Conservation (phyloP, 2,329 filamentous ascomycete species). For the Colletotrichum gloeosporioides region DNA sequence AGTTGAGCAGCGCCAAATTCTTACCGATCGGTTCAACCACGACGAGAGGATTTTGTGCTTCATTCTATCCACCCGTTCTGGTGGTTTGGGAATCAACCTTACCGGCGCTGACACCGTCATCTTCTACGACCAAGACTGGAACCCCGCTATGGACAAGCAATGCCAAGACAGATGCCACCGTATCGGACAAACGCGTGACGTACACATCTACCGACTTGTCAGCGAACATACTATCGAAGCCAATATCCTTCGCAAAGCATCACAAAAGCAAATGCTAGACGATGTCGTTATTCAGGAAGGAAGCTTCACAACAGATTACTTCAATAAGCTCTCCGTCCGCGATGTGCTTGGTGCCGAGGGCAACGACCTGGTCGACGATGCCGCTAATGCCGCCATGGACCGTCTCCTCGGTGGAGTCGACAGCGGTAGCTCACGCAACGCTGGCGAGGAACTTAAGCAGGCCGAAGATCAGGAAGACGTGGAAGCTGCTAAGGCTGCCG, state of each 20-base stretch:
- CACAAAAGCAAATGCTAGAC: constrained; percentile 96
- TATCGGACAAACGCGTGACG: constrained; percentile 95
- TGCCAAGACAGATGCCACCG: constrained; percentile 97
- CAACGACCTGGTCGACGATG: constrained; percentile 64
- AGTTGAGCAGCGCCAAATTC: constrained; percentile 91
- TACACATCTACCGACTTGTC: constrained; percentile 95
- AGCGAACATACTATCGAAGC: constrained; percentile 96
- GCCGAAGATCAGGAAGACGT: constrained; percentile 95
- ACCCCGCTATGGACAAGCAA: constrained; percentile 99
- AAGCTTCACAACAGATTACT: constrained; percentile 96
- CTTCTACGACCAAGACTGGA: constrained; percentile 99
- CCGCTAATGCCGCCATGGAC: constrained; percentile 84
- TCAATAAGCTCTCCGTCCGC: constrained; percentile 78
- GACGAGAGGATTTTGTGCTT: constrained; percentile 92
- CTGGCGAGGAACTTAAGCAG: constrained; percentile 79
- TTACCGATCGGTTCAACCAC: constrained; percentile 96
- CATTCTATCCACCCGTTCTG: constrained; percentile 92
- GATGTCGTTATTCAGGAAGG: constrained; percentile 99
- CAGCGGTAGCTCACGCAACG: constrained; percentile 64
- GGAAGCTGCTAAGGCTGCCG: constrained; percentile 82
- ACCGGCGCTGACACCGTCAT: constrained; percentile 98
- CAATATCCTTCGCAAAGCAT: constrained; percentile 95
- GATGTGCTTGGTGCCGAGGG: constrained; percentile 68
- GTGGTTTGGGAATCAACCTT: constrained; percentile 93
- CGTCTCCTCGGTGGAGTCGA: constrained; percentile 75